phyloP scores from a whole-genome alignment of 1,284 basidiomycete genomes.

The Melanopsichium pennsylvanicum region DNA sequence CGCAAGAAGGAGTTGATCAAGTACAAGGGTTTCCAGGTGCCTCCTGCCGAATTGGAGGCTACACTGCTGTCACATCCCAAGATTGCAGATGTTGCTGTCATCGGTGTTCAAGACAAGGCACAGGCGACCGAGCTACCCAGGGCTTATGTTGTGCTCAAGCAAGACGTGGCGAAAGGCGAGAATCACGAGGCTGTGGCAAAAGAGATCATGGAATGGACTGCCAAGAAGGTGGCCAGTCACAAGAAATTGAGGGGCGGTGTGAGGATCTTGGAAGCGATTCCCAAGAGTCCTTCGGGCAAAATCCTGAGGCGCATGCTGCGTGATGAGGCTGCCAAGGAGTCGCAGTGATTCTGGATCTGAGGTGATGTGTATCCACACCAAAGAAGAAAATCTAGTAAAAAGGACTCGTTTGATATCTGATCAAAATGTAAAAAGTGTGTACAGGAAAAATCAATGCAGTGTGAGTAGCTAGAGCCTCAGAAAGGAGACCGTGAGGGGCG shows the following conservation, averaged over 20 bases:
- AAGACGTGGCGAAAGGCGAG: conserved; percentile 34
- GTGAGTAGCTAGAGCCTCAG: no score
- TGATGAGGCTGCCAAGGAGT: conserved; percentile 45
- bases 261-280: conserved; percentile 49
- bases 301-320: conserved; percentile 59
- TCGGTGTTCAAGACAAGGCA: conserved; percentile 30
- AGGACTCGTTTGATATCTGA: no score
- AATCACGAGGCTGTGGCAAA: conserved; percentile 46
- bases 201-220: conserved; percentile 62
- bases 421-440: no score
- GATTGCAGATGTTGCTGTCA: conserved; percentile 48
- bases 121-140: conserved; percentile 58
- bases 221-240: conserved; percentile 63
- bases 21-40: conserved; percentile 59
- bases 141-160: conserved; percentile 62
- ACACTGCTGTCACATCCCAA: conserved; percentile 44
- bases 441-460: background rate
- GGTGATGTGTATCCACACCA: no score
- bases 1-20: conserved; percentile 59
- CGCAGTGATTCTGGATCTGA: conserved; percentile 16
- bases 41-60: conserved; percentile 53
- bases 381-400: no score
- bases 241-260: conserved; percentile 66
- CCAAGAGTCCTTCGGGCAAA: conserved; percentile 63
- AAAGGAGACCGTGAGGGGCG: no score